Conservation (phyloP, 345 rosid genomes). For the Ailanthus altissimus region DNA sequence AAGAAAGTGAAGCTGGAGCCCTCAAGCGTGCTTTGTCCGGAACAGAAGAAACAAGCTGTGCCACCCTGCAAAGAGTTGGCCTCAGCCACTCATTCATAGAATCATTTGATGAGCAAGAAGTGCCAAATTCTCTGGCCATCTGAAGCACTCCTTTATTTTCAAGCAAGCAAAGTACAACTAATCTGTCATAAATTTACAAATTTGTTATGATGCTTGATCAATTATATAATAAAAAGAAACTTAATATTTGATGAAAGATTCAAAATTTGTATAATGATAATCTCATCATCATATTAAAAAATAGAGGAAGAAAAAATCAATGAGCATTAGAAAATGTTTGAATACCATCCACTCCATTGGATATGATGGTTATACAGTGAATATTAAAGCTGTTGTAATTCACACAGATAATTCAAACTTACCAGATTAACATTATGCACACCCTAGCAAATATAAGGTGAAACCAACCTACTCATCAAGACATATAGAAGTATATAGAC, state of each 20-base stretch:
- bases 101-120: conserved; percentile 30
- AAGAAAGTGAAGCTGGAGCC: conserved; percentile 61
- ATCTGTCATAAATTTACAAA: conserved; percentile 48
- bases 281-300: neutral
- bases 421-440: too few relatives aligned
- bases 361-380: neutral
- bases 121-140: conserved; percentile 59
- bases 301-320: neutral
- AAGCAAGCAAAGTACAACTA: conserved; percentile 74
- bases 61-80: conserved; percentile 54
- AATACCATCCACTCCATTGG: neutral
- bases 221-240: conserved; percentile 12
- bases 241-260: conserved; percentile 1
- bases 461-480: neutral
- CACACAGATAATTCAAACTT: neutral
- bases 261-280: neutral
- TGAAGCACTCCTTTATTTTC: conserved; percentile 68
- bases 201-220: neutral
- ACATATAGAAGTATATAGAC: neutral
- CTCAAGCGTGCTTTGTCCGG: conserved; percentile 83
- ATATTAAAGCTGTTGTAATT: conserved; percentile 2
- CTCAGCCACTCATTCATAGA: conserved; percentile 33
- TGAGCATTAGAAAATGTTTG: neutral
- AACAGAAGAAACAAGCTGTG: conserved; percentile 75
- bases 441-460: neutral